Base-by-base conservation (phyloP, 805 yeast genomes). In the Kluyveromyces siamensis region DNA sequence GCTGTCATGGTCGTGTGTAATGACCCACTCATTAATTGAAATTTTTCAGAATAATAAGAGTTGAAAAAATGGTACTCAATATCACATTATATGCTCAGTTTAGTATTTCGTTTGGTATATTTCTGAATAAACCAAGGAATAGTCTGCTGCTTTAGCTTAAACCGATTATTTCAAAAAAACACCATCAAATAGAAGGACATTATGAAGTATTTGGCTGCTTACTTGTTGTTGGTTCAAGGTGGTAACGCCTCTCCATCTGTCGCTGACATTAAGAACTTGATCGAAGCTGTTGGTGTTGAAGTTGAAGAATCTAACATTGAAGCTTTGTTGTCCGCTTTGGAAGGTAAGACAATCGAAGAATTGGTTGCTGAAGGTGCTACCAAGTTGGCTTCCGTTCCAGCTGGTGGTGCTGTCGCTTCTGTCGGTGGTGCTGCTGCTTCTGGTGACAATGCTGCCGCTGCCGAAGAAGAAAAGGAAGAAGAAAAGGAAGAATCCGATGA, bases 161-260 rank as follows among this genome's bases (percentile, higher is more conserved):
- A 65, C 55, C 62, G 68, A 65, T 65, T 65, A 65, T 65, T 65
- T 62, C 50, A 53, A 46, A 50, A 13, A 30, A 30, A 30, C 35
- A 30, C 35, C 35, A 30, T 30, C 36, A 39, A 49, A 47, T 49
- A 47, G 41, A 52, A 47, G 46, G 54, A 45, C 37, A 48, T 35
- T 75, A 80, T 86, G 93, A 86, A 84, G 77, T 86, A 86, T 83
- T 79, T 86, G 77, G 95, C 95, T 76, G 91, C 95, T 76, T 86
- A 86, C 80, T 83, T 86, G 75, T 81, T 86, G 76, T 83, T 86
- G 72, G 84, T 75, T 68, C 86, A 85, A 75, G 88, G 90, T 74
- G 93, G 91, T 75, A 84, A 82, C 77, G 72, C 85, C 67, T 58
- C 86, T 64, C 93, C 95, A 73, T 73, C 90, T 57, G 86, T 85